Conservation (phyloP, 2,329 filamentous ascomycete species). For the Calonectria fujianensis region DNA sequence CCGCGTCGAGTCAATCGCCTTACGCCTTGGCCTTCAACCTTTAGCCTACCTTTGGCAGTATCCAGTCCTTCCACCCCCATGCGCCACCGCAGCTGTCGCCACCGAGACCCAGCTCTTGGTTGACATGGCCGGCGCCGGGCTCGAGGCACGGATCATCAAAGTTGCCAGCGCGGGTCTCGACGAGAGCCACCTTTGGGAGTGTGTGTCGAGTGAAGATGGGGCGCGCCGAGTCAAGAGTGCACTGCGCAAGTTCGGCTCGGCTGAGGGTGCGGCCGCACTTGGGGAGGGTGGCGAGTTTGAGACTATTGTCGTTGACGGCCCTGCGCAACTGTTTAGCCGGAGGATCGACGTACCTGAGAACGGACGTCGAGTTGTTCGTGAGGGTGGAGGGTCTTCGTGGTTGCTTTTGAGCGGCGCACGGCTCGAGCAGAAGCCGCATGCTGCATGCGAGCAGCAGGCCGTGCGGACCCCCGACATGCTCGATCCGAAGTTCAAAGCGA, state of each 20-base stretch:
- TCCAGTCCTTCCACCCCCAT: conserved; percentile 78
- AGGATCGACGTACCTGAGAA: conserved; percentile 77
- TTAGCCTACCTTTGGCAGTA: conserved; percentile 96
- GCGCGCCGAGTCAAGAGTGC: conserved; percentile 69
- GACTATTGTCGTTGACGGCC: conserved; percentile 91
- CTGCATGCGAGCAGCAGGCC: conserved; percentile 42
- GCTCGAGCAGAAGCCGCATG: conserved; percentile 66
- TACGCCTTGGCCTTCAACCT: conserved; percentile 87
- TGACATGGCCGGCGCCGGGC: conserved; percentile 86
- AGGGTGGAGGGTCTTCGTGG: conserved; percentile 87
- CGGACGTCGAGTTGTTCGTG: conserved; percentile 72
- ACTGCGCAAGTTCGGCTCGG: conserved; percentile 80
- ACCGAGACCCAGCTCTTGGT: conserved; percentile 78
- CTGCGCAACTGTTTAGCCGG: conserved; percentile 81
- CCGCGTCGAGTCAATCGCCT: conserved; percentile 92
- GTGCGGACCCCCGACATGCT: conserved; percentile 79
- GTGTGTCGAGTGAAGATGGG: conserved; percentile 78
- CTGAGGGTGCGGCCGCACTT: conserved; percentile 80
- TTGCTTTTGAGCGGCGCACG: conserved; percentile 76
- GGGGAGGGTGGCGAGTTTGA: conserved; percentile 98
- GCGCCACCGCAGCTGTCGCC: conserved; percentile 58
- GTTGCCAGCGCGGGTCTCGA: conserved; percentile 93
- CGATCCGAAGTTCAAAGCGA: conserved; percentile 75
- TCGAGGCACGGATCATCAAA: conserved; percentile 95
- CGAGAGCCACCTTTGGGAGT: conserved; percentile 85